Evolutionary conservation across 179 eudicot species (phyloP).

Genomic region (Heliamphora pulchella): DNA sequence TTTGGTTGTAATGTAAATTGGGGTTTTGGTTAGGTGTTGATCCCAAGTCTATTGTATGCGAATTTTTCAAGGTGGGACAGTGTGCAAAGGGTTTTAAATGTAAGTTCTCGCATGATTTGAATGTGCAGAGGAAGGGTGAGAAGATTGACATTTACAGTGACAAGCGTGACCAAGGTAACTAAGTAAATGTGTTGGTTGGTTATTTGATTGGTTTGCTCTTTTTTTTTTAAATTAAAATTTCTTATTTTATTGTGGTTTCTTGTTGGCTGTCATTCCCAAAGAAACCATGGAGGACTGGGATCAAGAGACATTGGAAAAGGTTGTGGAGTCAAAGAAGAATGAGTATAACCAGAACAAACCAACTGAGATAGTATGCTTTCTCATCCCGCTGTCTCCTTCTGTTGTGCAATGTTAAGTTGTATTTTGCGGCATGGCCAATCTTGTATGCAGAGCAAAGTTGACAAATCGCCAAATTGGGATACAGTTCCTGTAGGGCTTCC

Average conservation of each 20-base stretch:
- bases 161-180: slow-evolving; percentile 76
- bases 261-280: slow-evolving; percentile 1
- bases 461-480: background rate
- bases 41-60: slow-evolving; percentile 93
- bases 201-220: background rate
- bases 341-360: slow-evolving; percentile 95
- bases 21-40: slow-evolving; percentile 66
- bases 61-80: slow-evolving; percentile 88
- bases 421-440: background rate
- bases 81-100: slow-evolving; percentile 96
- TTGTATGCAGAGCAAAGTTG: background rate
- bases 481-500: background rate
- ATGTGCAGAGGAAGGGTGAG: slow-evolving; percentile 94
- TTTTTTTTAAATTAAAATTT: background rate
- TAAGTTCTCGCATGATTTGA: slow-evolving; percentile 94
- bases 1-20: background rate
- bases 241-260: background rate
- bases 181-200: background rate
- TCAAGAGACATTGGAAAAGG: slow-evolving; percentile 80
- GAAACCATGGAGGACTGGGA: slow-evolving; percentile 99
- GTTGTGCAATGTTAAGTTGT: background rate
- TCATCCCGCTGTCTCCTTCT: background rate
- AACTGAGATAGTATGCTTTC: slow-evolving; percentile 72
- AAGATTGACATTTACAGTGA: slow-evolving; percentile 88
- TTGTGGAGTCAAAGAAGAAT: slow-evolving; percentile 69